These are phyloP conservation scores for Naganishia liquefaciens DNA, from an alignment of 1,284 basidiomycete species.

Conservation along the genomic window DNA sequence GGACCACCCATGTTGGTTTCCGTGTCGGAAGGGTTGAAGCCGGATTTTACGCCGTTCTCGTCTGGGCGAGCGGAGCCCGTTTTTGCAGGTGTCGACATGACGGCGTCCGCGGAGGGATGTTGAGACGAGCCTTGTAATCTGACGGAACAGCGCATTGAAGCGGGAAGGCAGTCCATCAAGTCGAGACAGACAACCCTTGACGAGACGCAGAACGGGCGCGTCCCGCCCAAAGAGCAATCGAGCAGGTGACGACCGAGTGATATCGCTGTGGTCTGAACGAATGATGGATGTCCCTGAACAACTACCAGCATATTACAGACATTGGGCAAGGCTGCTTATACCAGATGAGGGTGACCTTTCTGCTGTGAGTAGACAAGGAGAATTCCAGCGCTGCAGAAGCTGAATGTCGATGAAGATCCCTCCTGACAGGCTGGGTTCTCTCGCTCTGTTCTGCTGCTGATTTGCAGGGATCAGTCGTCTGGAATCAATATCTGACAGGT, in stretches of 20 bases:
- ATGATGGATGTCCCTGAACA: not conserved
- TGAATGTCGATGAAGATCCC: not conserved
- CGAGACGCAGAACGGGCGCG: not conserved
- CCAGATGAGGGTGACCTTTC: slow-evolving; percentile 2
- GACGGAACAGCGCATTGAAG: not conserved
- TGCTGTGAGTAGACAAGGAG: not conserved
- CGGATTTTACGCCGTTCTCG: slow-evolving; percentile 9
- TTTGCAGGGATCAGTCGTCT: slow-evolving; percentile 7
- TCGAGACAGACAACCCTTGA: not conserved
- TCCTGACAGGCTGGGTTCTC: slow-evolving; percentile 1
- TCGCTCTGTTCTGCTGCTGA: slow-evolving; percentile 9
- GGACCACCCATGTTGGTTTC: slow-evolving; percentile 1
- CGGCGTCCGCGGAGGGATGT: not conserved
- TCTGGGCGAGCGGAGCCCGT: slow-evolving; percentile 1
- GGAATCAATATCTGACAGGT: slow-evolving; percentile 18
- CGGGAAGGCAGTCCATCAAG: not conserved
- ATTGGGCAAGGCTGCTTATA: not conserved
- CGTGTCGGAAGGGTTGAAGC: slow-evolving; percentile 14
- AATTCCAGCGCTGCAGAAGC: not conserved
- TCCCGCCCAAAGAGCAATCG: not conserved
- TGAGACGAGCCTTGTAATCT: not conserved
- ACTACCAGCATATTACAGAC: not conserved
- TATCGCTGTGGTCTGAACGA: not conserved
- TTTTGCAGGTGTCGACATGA: slow-evolving; percentile 22
- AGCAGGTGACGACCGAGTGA: not conserved